Conservation (phyloP, 768 basidiomycete species). For the Boletus rufocinnamomeus region DNA sequence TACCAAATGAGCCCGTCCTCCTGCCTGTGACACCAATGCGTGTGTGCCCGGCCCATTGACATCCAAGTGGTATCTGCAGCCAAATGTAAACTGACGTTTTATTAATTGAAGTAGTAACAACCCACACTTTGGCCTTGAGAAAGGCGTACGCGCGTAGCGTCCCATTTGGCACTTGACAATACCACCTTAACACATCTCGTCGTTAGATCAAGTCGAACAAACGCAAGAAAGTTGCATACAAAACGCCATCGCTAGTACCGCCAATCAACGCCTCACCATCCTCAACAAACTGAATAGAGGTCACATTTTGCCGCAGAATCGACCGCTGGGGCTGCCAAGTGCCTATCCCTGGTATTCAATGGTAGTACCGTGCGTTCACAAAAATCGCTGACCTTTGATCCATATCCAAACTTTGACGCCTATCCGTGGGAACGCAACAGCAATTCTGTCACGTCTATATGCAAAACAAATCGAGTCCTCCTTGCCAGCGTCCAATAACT, state of each 20-base stretch:
- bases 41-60: conserved; percentile 50
- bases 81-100: conserved; percentile 12
- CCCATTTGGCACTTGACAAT: conserved; percentile 67
- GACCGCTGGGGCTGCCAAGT: conserved; percentile 66
- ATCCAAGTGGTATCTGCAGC: conserved; percentile 53
- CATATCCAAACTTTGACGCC: conserved; percentile 70
- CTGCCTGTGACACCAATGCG: conserved; percentile 53
- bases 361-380: background rate
- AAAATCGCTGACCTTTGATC: conserved; percentile 47
- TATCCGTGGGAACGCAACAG: conserved; percentile 57
- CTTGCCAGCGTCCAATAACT: conserved; percentile 51
- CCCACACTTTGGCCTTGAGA: conserved; percentile 60
- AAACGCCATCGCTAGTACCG: conserved; percentile 67
- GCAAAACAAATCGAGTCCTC: conserved; percentile 55
- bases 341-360: conserved; percentile 38
- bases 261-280: conserved; percentile 65
- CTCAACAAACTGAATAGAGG: conserved; percentile 61
- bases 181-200: conserved; percentile 48
- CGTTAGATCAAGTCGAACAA: conserved; percentile 12
- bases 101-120: background rate
- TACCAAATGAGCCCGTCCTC: conserved; percentile 53
- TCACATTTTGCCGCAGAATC: conserved; percentile 64
- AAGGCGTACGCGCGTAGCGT: conserved; percentile 62
- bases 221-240: conserved; percentile 43
- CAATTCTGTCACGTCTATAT: conserved; percentile 57